Evolutionary conservation across 2,329 filamentous ascomycete genomes (phyloP).

Genomic region (Aspergillus sp.): DNA sequence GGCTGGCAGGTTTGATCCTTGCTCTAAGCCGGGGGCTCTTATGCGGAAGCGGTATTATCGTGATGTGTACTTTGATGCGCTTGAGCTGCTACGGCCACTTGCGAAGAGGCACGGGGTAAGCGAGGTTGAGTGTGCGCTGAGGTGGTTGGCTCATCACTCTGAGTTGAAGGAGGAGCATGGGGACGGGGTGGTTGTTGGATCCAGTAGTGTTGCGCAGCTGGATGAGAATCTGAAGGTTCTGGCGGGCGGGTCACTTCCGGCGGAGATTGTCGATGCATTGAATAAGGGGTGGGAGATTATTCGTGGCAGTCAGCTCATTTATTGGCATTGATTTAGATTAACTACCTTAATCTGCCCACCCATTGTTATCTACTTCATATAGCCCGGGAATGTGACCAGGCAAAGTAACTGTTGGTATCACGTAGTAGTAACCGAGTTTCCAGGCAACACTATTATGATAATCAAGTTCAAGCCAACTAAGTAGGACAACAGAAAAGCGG

Average conservation of each 20-base stretch:
- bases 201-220: slow-evolving; percentile 16
- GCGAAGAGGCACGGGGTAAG: slow-evolving; percentile 43
- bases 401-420: no score
- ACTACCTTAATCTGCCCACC: neutral
- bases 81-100: slow-evolving; percentile 38
- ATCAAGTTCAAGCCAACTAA: no score
- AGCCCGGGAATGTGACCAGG: no score
- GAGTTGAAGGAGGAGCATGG: slow-evolving; percentile 29
- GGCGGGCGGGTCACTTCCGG: neutral
- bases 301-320: neutral
- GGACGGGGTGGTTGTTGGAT: slow-evolving; percentile 44
- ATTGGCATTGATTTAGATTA: neutral
- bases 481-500: neutral
- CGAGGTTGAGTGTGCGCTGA: slow-evolving; percentile 43
- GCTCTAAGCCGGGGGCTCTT: slow-evolving; percentile 38
- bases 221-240: neutral
- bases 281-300: neutral
- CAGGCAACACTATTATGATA: no score
- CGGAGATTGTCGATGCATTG: neutral
- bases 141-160: slow-evolving; percentile 50
- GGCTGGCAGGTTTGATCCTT: slow-evolving; percentile 30
- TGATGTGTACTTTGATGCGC: slow-evolving; percentile 43
- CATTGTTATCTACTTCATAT: no score
- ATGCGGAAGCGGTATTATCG: slow-evolving; percentile 43
- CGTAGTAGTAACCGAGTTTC: no score